Percentiles rank a stretch among this genome's conserved stretches.
phyloP scores from a whole-genome alignment of 805 yeast genomes.

The Nakazawaea pomicola region DNA sequence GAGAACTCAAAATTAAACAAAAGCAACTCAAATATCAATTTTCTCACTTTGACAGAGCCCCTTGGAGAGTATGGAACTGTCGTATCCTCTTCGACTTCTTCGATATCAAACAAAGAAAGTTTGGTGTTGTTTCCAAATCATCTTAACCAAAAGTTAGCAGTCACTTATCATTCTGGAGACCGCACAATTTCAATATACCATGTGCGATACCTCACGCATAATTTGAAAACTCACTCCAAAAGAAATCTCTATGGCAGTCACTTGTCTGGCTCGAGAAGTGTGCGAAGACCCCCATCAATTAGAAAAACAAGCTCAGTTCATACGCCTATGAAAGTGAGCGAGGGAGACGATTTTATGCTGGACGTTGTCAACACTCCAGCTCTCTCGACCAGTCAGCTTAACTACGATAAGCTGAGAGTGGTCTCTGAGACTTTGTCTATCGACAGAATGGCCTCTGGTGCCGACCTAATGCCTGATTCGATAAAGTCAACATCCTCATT shows the following conservation, averaged over 20 bases:
- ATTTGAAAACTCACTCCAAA: not conserved
- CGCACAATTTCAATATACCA: slow-evolving; percentile 49
- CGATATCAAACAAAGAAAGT: slow-evolving; percentile 53
- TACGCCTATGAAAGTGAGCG: slow-evolving; percentile 2
- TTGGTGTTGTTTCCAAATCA: slow-evolving; percentile 48
- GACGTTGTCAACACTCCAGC: slow-evolving; percentile 11
- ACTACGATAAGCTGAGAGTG: slow-evolving; percentile 24
- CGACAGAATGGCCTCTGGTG: slow-evolving; percentile 41
- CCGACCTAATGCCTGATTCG: slow-evolving; percentile 24
- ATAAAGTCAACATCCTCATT: slow-evolving; percentile 16
- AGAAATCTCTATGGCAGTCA: slow-evolving; percentile 14
- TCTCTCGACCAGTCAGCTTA: slow-evolving; percentile 11
- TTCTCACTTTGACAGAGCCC: slow-evolving; percentile 72
- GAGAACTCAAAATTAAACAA: slow-evolving; percentile 18
- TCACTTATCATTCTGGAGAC: slow-evolving; percentile 48
- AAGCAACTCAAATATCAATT: slow-evolving; percentile 23
- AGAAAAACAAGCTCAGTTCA: slow-evolving; percentile 20
- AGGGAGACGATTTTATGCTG: slow-evolving; percentile 3
- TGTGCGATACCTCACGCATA: slow-evolving; percentile 35
- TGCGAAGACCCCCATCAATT: slow-evolving; percentile 20
- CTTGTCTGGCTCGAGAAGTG: slow-evolving; percentile 21
- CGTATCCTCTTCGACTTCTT: slow-evolving; percentile 64
- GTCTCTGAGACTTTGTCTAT: slow-evolving; percentile 35
- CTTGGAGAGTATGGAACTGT: slow-evolving; percentile 67
- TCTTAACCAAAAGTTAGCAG: slow-evolving; percentile 41